Base-by-base conservation (phyloP, 2,329 filamentous ascomycete genomes). In the Fusarium algeriense region DNA sequence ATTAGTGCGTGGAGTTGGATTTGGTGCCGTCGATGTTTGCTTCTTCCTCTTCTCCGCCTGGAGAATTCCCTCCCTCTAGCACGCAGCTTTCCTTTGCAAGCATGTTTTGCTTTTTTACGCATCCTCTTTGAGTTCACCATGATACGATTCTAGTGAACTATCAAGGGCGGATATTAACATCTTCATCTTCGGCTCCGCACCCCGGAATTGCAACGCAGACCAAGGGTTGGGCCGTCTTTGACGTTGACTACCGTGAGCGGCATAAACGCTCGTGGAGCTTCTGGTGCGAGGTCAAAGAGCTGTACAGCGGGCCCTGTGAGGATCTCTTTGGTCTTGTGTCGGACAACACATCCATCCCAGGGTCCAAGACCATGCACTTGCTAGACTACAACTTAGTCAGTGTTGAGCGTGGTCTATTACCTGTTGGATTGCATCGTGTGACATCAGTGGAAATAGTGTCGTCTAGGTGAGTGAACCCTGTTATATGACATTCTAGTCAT, bases 391-490 rank as follows among this genome's bases (percentile, higher is more conserved):
- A 43, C 43, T 59, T 66, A 41, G 44, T 59, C 48, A 41, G 32
- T 44, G 54, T 60, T 49, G 49, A 46, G 60, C 43, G 59, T 45
- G n/a, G 46, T 50, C 60, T 60, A 72, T 70, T 46, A 45, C 44
- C 63, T 62, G 35, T 32, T 35, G 40, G 44, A 20, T 30, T 52
- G 43, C 38, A 48, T 41, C 58, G 49, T 58, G 59, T 58, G 64
- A 68, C 60, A 54, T 55, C 41, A 55, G 63, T 64, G 63, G 63
- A 64, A 68, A 67, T 71, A 48, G 46, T 54, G 56, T 70, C 61
- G 64, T 52, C 41, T 28, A 34, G 56, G 53, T 55, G 34, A n/a
- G 37, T 68, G 60, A 52, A 48, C 49, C 59, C 34, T 67, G n/a
- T 37, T 14, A 41, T 12, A 57, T 35, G 32, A n/a, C n/a, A 44